phyloP scores from a whole-genome alignment of 441 rosid species.

The Bocquillonia castaneifolia region DNA sequence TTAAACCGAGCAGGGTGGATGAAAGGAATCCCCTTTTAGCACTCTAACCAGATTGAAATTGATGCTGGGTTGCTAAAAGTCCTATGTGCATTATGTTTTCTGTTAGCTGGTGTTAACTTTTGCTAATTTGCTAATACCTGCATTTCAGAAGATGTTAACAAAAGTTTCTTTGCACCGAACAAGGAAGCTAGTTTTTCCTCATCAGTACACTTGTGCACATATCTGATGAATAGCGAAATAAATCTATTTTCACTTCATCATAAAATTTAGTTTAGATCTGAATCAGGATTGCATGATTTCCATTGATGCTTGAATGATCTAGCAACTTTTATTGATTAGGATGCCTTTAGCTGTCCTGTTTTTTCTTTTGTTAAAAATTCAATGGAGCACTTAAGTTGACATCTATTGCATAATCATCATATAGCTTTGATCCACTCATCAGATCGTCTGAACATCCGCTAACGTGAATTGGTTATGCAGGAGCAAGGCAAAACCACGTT shows the following conservation, averaged over 20 bases:
- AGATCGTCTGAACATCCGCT: conserved; percentile 5
- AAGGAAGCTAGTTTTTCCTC: too few relatives aligned
- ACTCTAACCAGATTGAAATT: not conserved
- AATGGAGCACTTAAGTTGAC: not conserved
- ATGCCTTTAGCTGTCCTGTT: not conserved
- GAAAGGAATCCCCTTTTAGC: not conserved
- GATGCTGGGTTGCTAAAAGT: not conserved
- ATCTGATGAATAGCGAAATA: too few relatives aligned
- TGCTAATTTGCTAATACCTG: not conserved
- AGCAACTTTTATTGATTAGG: not conserved
- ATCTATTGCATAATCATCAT: not conserved
- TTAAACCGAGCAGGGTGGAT: not conserved
- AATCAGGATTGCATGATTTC: not conserved
- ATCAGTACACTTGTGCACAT: too few relatives aligned
- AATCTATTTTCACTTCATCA: too few relatives aligned
- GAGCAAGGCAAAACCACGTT: conserved; percentile 39
- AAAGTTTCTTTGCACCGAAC: too few relatives aligned
- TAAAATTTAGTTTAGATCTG: too few relatives aligned
- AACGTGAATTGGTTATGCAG: conserved; percentile 35
- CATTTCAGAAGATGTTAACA: too few relatives aligned
- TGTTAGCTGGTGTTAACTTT: not conserved
- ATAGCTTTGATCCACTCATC: not conserved
- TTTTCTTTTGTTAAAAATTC: not conserved
- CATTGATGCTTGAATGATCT: not conserved
- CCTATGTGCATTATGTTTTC: too few relatives aligned